Conservation (phyloP, 1,284 basidiomycete genomes). For the Takashimella koratensis region DNA sequence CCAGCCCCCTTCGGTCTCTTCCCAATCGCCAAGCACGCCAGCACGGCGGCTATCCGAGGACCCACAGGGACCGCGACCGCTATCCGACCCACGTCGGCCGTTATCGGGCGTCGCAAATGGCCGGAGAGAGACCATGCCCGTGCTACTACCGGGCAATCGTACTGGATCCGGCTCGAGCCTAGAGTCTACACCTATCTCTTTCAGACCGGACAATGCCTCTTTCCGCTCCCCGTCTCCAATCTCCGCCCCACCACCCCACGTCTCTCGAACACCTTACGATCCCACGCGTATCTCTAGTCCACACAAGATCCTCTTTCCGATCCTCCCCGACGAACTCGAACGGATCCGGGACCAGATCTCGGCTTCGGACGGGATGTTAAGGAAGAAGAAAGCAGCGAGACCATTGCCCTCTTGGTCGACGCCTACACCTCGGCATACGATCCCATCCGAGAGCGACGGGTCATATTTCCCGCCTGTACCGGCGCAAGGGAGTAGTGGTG, state of each 20-base stretch:
- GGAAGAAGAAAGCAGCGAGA: constrained; percentile 7
- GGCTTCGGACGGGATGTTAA: background rate
- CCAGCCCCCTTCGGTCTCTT: constrained; percentile 1
- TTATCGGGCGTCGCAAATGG: background rate
- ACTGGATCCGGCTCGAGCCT: too few species aligned
- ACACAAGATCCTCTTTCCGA: constrained; percentile 17
- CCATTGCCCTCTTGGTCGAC: constrained; percentile 38
- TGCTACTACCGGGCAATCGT: too few species aligned
- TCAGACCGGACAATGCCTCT: constrained; percentile 4
- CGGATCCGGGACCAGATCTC: constrained; percentile 11
- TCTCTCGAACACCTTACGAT: constrained; percentile 22
- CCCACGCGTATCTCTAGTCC: constrained; percentile 24
- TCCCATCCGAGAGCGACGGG: constrained; percentile 20
- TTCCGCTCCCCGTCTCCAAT: constrained; percentile 23
- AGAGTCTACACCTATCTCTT: too few species aligned
- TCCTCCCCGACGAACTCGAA: constrained; percentile 30
- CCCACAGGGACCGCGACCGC: constrained; percentile 2
- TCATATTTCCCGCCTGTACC: constrained; percentile 30
- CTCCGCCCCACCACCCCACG: background rate
- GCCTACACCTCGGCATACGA: constrained; percentile 19
- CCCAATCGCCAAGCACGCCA: constrained; percentile 19
- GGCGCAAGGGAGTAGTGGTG: too few species aligned
- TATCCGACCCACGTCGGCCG: background rate
- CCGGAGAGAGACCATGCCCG: constrained; percentile 2
- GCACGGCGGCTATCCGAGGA: constrained; percentile 19